Base-by-base conservation (phyloP, 2,329 filamentous ascomycete species). In the Cyanodermella asteris region DNA sequence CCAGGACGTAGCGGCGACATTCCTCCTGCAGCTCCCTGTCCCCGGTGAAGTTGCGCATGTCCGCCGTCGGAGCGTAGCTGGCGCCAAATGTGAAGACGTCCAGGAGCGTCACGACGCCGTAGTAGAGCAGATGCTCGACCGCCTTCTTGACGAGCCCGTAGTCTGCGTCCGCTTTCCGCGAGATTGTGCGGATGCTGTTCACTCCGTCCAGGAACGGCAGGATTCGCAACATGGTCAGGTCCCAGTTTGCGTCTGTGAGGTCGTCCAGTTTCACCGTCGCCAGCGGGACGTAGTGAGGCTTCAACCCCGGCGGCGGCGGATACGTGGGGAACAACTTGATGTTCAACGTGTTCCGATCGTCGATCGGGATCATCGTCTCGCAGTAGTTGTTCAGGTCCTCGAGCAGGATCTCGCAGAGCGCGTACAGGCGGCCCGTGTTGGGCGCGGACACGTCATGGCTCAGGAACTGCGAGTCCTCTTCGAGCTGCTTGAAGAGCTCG, bases 311-410 rank as follows among this genome's bases (percentile, higher is more conserved):
- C 2, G 82, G 82, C 10, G 70, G 65, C 1, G 69, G 59, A 39
- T 84, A 74, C 23, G 77, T 70, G 0, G 80, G 81, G 46, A 93
- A 93, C 24, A 93, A 65, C 51, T 93, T 93, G 61, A 93, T 77
- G 49, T 93, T 91, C 48, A 93, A 71, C 1, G 80, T 91, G 46
- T 91, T 93, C 31, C 80, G 71, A 36, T 91, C 80, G 46, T 91
- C 81, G 34, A 93, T 84, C 1, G 82, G 82, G 40, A 93, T 91
- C 82, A 91, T 91, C 59, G 82, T 91, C 53, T 97, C 87, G 42
- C 78, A 82, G 42, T 93, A 97, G 39, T 90, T 90, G 43, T 94
- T 93, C 37, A 97, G 45, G 44, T 97, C 82, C 50, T 93, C 81
- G 37, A 94, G 60, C 36, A 97, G 51, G 36, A 75, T 78, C 53